phyloP scores from a whole-genome alignment of 1,284 basidiomycete genomes.

The Austroboletus niveus region DNA sequence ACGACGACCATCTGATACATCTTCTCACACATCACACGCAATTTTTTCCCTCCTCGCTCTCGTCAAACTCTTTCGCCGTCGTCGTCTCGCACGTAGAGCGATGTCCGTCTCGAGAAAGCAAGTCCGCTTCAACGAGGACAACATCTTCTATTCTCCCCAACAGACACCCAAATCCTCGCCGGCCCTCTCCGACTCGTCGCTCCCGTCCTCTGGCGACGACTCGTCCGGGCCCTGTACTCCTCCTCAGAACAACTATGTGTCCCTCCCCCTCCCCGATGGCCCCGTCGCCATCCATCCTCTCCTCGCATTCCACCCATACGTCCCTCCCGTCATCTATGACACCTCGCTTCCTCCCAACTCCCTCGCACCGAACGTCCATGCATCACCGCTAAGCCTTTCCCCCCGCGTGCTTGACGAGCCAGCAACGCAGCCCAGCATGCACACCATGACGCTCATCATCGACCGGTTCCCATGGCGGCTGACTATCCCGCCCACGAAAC shows the following conservation, averaged over 20 bases:
- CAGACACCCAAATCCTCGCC: constrained; percentile 33
- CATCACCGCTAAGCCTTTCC: constrained; percentile 29
- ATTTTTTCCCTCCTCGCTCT: constrained; percentile 12
- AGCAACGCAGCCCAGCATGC: constrained; percentile 35
- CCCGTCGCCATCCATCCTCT: constrained; percentile 41
- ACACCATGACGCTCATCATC: constrained; percentile 28
- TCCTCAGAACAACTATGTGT: constrained; percentile 28
- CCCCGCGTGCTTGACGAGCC: constrained; percentile 31
- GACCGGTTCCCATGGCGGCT: constrained; percentile 37
- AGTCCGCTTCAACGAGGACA: constrained; percentile 46
- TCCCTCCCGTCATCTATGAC: constrained; percentile 39
- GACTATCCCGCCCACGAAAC: constrained; percentile 25
- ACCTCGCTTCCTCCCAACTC: constrained; percentile 30
- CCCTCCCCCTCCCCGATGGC: constrained; percentile 24
- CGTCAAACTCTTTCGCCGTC: constrained; percentile 9
- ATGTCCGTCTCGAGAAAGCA: constrained; percentile 35
- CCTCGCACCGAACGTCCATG: constrained; percentile 27
- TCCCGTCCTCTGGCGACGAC: constrained; percentile 34
- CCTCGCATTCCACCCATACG: constrained; percentile 41
- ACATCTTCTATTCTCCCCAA: constrained; percentile 43
- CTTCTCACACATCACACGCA: constrained; percentile 9
- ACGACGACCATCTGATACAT: constrained; percentile 6
- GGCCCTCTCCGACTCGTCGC: constrained; percentile 37
- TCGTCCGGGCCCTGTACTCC: constrained; percentile 37
- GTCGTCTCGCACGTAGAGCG: constrained; percentile 2